Base-by-base conservation (phyloP, 306 rosid species). In the Psophocarpus tetragonolobus region DNA sequence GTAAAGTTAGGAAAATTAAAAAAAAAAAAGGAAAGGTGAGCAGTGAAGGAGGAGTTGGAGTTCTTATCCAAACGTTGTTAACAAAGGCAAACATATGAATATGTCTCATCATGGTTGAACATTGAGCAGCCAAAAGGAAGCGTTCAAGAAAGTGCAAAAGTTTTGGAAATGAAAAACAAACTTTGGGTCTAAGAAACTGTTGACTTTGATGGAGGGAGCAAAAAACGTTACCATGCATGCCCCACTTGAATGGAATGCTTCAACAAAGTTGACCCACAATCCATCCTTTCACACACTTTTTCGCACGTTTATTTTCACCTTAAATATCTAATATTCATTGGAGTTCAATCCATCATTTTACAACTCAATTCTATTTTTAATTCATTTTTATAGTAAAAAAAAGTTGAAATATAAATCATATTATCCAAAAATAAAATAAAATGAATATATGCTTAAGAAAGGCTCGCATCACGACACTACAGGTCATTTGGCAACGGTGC, bases 261-360 rank as follows among this genome's bases (percentile, higher is more conserved):
- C 84, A 74, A 74, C 84, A 74, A 79, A 74, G 64, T 10, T 23
- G 81, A 74, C 84, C 87, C 81, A 68, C 80, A n/a, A n/a, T n/a
- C n/a, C n/a, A n/a, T n/a, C n/a, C n/a, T n/a, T n/a, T n/a, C n/a
- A n/a, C n/a, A n/a, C n/a, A n/a, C n/a, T n/a, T n/a, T n/a, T n/a
- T n/a, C n/a, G n/a, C n/a, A n/a, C n/a, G n/a, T n/a, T n/a, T n/a
- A n/a, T n/a, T n/a, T n/a, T n/a, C n/a, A n/a, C n/a, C n/a, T n/a
- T n/a, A n/a, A n/a, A n/a, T n/a, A n/a, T n/a, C n/a, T n/a, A n/a
- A n/a, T n/a, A n/a, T n/a, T n/a, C n/a, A n/a, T n/a, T n/a, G n/a
- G n/a, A n/a, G n/a, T n/a, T n/a, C n/a, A n/a, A n/a, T n/a, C n/a
- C n/a, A n/a, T n/a, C n/a, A n/a, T n/a, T n/a, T n/a, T n/a, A n/a